Base-by-base conservation (phyloP, 164 flowering plant genomes). In the Berberis thunbergii region DNA sequence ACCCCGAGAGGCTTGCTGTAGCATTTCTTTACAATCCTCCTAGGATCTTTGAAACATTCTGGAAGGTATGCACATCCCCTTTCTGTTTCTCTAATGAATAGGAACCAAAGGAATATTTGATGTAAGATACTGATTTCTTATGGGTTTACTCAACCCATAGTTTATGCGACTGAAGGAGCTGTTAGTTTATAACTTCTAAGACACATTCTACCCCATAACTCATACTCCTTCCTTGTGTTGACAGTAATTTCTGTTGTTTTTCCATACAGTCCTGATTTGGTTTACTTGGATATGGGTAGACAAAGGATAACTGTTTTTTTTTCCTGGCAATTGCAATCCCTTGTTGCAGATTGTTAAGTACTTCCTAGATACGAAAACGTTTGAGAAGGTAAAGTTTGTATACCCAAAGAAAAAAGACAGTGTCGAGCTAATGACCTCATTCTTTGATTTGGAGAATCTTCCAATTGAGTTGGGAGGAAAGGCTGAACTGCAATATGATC, bases 11-110 rank as follows among this genome's bases (percentile, higher is more conserved):
- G 75, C 83, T 92, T 39, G 91, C 82, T n/a, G 4, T 83, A 2
- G 97, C 96, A 39, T 85, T 92, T 72, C 87, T 92, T 48, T 92
- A 92, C 82, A 88, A 80, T 63, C 98, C 98, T 38, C 97, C 98
- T 0, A 78, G 88, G 64, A 80, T 92, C 60, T 92, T 92, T 67
- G 96, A 89, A 75, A 84, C 97, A 49, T 89, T 89, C 70, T 92
- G 97, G 98, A 89, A 85, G 98, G 98, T 92, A 69, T 63, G 79
- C 43, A 10, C 57, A 43, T 50, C 13, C 11, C 43, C 52, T 0
- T 41, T 9, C 43, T 2, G 60, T 3, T 7, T 41, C 40, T 41
- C 9, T 1, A 8, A 1, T 57, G 40, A 26, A 26, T 26, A 26
- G 26, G 26, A 26, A 26, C 26, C 26, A 26, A 26, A 26, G 26